These are phyloP conservation scores for Xerocomellus chrysenteron DNA, from an alignment of 768 basidiomycete species.

Conservation along the genomic window DNA sequence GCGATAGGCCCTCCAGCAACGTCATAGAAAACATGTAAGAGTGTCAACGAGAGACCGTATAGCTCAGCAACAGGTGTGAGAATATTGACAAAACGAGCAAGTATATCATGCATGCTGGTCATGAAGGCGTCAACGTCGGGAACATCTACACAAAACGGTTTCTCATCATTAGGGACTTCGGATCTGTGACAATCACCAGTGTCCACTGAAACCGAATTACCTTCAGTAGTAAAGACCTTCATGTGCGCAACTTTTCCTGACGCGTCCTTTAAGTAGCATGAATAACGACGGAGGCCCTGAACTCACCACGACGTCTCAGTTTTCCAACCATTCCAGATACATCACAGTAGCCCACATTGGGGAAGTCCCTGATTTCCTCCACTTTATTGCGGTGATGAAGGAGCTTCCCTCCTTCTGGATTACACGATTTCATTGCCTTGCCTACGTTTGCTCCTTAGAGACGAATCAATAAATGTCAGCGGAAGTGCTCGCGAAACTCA, in stretches of 20 bases:
- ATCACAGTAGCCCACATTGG: too few relatives aligned
- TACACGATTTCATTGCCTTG: neutral
- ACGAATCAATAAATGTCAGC: neutral
- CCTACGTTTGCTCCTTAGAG: neutral
- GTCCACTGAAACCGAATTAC: neutral
- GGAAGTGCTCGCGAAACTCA: neutral
- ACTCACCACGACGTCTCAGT: too few relatives aligned
- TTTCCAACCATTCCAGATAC: too few relatives aligned
- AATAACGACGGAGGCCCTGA: too few relatives aligned
- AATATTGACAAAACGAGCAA: constrained; percentile 61
- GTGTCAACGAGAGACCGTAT: constrained; percentile 68
- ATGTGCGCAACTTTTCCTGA: neutral
- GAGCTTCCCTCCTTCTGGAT: neutral
- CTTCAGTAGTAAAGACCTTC: neutral
- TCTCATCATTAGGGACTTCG: neutral
- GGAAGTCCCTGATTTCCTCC: too few relatives aligned
- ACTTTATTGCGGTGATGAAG: too few relatives aligned
- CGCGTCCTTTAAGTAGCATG: neutral
- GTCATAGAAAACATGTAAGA: constrained; percentile 85
- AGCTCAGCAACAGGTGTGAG: constrained; percentile 60
- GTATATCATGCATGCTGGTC: too few relatives aligned
- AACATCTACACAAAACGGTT: too few relatives aligned
- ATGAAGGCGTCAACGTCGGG: too few relatives aligned
- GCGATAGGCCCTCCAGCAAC: constrained; percentile 74
- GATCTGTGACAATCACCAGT: neutral